A percentile compares a stretch with the other conserved stretches of the same genome.
Conservation (phyloP, 768 basidiomycete species). For the Hortiboletus flavorubellus region DNA sequence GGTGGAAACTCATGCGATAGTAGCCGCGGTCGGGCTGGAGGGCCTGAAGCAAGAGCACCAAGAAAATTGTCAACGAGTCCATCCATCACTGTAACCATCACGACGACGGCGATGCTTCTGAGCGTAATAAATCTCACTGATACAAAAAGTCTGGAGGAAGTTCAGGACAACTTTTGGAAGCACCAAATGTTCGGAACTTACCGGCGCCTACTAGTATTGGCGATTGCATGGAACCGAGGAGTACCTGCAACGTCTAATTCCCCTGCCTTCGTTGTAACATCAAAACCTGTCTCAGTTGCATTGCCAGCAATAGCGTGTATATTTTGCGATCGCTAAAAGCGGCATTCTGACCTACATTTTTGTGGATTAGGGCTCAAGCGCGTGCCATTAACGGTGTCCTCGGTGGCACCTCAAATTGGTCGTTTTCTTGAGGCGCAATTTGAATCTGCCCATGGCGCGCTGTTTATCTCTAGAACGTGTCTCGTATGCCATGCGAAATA, state of each 20-base stretch:
- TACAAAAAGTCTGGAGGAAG: slow-evolving; percentile 26
- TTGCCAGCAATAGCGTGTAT: neutral
- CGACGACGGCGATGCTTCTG: slow-evolving; percentile 24
- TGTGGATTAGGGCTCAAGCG: slow-evolving; percentile 1
- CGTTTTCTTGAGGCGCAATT: slow-evolving; percentile 10
- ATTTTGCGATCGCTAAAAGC: slow-evolving; percentile 5
- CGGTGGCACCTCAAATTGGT: slow-evolving; percentile 10
- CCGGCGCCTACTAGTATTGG: slow-evolving; percentile 15
- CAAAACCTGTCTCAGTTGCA: slow-evolving; percentile 17
- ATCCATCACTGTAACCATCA: slow-evolving; percentile 28
- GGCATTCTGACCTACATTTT: slow-evolving; percentile 14
- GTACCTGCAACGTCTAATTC: slow-evolving; percentile 9
- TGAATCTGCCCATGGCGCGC: slow-evolving; percentile 17
- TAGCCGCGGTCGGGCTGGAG: neutral
- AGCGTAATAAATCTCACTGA: slow-evolving; percentile 25
- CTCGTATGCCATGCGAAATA: slow-evolving; percentile 2
- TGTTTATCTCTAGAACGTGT: slow-evolving; percentile 20
- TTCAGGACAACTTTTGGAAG: slow-evolving; percentile 10
- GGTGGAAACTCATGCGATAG: neutral
- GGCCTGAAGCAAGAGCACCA: neutral
- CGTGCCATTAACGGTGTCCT: slow-evolving; percentile 13
- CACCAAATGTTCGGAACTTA: slow-evolving; percentile 21
- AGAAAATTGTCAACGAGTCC: slow-evolving; percentile 8
- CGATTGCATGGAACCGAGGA: slow-evolving; percentile 18
- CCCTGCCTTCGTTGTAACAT: slow-evolving; percentile 22